Conservation (phyloP, 1,139 yeast species). For the Yamadazyma siamensis region DNA sequence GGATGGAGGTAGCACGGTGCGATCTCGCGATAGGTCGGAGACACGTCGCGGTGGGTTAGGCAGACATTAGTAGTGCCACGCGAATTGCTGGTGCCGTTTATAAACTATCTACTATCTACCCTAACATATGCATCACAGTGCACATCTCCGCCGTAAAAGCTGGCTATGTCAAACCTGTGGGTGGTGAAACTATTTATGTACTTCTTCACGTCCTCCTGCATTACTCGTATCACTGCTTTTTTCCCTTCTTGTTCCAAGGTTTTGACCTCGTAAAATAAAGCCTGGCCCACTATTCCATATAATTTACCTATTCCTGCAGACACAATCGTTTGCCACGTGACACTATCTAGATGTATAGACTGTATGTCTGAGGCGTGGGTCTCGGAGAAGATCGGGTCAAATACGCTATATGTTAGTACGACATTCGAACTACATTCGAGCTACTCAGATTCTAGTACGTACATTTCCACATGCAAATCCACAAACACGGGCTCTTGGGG, state of each 20-base stretch:
- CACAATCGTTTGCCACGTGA: slow-evolving; percentile 33
- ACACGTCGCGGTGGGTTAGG: too few relatives aligned
- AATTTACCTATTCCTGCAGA: slow-evolving; percentile 23
- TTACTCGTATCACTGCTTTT: slow-evolving; percentile 21
- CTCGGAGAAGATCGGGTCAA: slow-evolving; percentile 8
- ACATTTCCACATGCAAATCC: too few relatives aligned
- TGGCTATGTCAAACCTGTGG: slow-evolving; percentile 26
- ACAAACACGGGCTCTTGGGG: too few relatives aligned
- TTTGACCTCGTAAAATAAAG: slow-evolving; percentile 27
- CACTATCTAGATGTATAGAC: slow-evolving; percentile 8
- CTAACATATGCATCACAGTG: slow-evolving; percentile 23
- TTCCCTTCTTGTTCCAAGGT: slow-evolving; percentile 11
- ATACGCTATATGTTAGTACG: slow-evolving; percentile 11
- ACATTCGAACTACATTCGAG: too few relatives aligned
- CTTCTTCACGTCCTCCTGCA: slow-evolving; percentile 24
- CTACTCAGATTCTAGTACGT: too few relatives aligned
- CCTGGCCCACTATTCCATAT: slow-evolving; percentile 37
- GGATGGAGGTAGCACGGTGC: too few relatives aligned
- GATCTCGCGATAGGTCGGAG: too few relatives aligned
- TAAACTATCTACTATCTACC: too few relatives aligned
- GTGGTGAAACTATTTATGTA: slow-evolving; percentile 29
- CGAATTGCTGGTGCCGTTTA: too few relatives aligned
- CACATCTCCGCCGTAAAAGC: slow-evolving; percentile 21
- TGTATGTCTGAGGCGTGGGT: slow-evolving; percentile 3
- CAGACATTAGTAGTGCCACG: too few relatives aligned